phyloP scores from a whole-genome alignment of 345 rosid species.

The Euclidium syriacum region DNA sequence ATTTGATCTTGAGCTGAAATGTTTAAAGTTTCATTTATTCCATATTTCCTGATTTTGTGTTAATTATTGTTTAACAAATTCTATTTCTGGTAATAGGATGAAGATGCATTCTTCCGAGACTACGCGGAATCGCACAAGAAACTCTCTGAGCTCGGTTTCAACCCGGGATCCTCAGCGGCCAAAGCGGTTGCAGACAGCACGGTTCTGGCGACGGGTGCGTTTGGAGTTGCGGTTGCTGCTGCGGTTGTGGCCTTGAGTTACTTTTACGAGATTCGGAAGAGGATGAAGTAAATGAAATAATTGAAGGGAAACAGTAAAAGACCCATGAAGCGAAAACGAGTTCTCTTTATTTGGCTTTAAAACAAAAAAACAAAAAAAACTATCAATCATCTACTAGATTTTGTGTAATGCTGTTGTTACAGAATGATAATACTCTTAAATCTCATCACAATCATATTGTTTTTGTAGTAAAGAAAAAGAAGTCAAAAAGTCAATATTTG shows the following conservation, averaged over 20 bases:
- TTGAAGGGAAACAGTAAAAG: not conserved
- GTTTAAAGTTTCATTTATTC: not conserved
- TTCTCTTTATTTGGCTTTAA: constrained; percentile 1
- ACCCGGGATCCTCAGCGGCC: constrained; percentile 37
- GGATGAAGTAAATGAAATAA: constrained; percentile 41
- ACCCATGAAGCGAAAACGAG: not conserved
- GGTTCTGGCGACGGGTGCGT: constrained; percentile 68
- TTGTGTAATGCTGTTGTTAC: constrained; percentile 10
- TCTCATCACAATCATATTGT: constrained; percentile 2
- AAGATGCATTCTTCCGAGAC: constrained; percentile 75
- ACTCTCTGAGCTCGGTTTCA: constrained; percentile 85
- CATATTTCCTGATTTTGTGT: not conserved
- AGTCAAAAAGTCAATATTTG: not conserved
- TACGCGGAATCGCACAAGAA: constrained; percentile 77
- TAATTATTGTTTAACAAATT: not conserved
- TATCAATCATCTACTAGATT: constrained; percentile 1
- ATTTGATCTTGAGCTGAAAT: not conserved
- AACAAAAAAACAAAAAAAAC: too few relatives aligned
- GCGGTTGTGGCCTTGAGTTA: constrained; percentile 79
- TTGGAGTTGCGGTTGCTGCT: constrained; percentile 76
- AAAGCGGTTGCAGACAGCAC: constrained; percentile 45
- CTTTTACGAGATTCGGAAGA: constrained; percentile 70
- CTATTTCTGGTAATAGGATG: constrained; percentile 50
- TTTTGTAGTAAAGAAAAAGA: not conserved
- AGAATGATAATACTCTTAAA: not conserved